Percentiles rank a stretch among this genome's conserved stretches.
phyloP scores from a whole-genome alignment of 139 green algal species.

The Limnomonas spitsbergensis region DNA sequence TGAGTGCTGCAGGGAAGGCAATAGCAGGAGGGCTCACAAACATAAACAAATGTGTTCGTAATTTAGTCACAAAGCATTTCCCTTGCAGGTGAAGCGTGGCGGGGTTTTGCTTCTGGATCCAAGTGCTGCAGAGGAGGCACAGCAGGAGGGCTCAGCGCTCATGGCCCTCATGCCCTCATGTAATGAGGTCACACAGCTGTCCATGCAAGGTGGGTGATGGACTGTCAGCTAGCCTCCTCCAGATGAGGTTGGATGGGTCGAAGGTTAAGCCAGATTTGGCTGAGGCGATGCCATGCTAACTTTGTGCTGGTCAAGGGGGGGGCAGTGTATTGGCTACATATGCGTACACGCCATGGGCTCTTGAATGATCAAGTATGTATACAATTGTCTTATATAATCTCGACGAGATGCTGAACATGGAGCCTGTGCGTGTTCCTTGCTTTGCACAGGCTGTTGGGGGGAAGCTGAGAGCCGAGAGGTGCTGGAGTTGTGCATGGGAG shows the following conservation, averaged over 20 bases:
- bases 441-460: constrained; percentile 45
- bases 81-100: background rate
- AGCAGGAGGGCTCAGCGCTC: constrained; percentile 46
- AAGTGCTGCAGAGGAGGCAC: constrained; percentile 37
- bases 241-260: background rate
- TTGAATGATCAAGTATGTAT: no score
- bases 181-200: constrained; percentile 41
- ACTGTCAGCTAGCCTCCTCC: background rate
- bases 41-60: background rate
- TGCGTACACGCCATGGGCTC: no score
- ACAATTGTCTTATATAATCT: no score
- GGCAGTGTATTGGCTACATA: no score
- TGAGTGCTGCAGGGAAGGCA: no score
- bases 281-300: background rate
- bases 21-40: background rate
- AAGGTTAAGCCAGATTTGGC: background rate
- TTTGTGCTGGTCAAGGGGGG: no score
- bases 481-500: constrained; percentile 66
- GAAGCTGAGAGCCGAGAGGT: constrained; percentile 32
- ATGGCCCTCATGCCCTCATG: constrained; percentile 52
- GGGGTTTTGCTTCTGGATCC: constrained; percentile 64
- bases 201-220: background rate
- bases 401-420: no score
- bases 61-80: background rate
- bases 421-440: no score